Evolutionary conservation across 768 basidiomycete genomes (phyloP), one percentile per base, ranked within the genome.

Genomic region (Paxillus ammoniavirescens): DNA sequence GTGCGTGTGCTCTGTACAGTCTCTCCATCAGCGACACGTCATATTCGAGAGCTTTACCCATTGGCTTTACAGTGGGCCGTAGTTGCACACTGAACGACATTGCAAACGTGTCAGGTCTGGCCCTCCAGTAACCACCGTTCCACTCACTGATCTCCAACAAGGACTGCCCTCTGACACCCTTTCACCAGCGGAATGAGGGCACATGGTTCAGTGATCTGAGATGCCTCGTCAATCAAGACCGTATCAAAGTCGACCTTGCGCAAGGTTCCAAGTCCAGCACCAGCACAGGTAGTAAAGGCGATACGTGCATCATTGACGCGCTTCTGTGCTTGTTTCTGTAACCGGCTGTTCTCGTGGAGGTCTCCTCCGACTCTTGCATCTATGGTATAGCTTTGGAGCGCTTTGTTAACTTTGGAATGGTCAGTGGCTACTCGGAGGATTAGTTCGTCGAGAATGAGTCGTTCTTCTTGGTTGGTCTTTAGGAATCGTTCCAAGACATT

Each of bases 401-500:
- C 66, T 51, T 81, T 79, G 65, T 81, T 80, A 42, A 87, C 86
- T 58, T 80, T 81, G 8, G 80, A 78, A 49, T 79, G 75, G 53
- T 88, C 86, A 0, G 86, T 87, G 3, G 86, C 82, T 5, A 84
- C 83, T 1, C 86, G 83, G 3, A 87, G 74, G n/a, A 88, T 81
- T 53, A 81, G 70, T 5, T 84, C 79, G 33, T 82, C 78, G 0
- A 64, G 54, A 2, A 87, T 65, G n/a, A 87, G 64, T 10, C 68
- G 63, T 17, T 72, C 65, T 8, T 54, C 54, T 17, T 68, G 69
- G 59, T 86, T 86, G 33, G 78, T 50, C 4, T 66, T 69, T 0
- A 82, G 68, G 61, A 87, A 86, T 7, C 84, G 76, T 62, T 87
- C 82, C 13, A 87, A 66, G 5, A 87, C 85, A 37, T 87, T 87